phyloP scores from a whole-genome alignment of 1,284 basidiomycete species.

The Cryptococcus maquisensis region DNA sequence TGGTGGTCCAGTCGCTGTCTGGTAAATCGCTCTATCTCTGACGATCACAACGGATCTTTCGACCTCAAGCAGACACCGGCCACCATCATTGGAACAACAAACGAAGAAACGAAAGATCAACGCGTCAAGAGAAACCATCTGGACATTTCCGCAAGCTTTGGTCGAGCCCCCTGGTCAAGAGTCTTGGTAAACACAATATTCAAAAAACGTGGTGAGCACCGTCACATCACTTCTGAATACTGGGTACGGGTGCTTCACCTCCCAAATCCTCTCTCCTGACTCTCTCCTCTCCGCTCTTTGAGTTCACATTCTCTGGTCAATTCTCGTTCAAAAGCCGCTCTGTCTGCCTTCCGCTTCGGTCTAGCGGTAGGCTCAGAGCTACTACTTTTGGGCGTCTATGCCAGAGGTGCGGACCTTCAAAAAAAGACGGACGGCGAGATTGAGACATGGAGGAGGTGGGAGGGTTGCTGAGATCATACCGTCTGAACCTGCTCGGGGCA shows the following conservation, averaged over 20 bases:
- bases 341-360: too few species aligned
- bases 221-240: background rate
- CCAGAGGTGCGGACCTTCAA: too few species aligned
- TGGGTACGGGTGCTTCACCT: slow-evolving; percentile 9
- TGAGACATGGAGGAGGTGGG: background rate
- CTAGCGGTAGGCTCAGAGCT: too few species aligned
- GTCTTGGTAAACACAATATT: too few species aligned
- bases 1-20: slow-evolving; percentile 74
- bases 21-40: slow-evolving; percentile 15
- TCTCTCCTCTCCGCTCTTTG: background rate
- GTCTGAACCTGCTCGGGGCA: slow-evolving; percentile 11
- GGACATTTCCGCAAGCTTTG: too few species aligned
- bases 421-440: background rate
- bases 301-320: too few species aligned
- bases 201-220: background rate
- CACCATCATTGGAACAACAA: background rate
- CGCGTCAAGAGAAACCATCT: background rate
- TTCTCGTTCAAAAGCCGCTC: too few species aligned
- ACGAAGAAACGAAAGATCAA: slow-evolving; percentile 5
- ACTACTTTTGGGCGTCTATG: too few species aligned
- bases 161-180: too few species aligned
- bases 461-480: slow-evolving; percentile 7
- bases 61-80: background rate
- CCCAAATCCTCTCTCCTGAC: background rate
- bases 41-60: background rate